Conservation (phyloP, 2,329 filamentous ascomycete genomes). For the Penicillium occitanis region DNA sequence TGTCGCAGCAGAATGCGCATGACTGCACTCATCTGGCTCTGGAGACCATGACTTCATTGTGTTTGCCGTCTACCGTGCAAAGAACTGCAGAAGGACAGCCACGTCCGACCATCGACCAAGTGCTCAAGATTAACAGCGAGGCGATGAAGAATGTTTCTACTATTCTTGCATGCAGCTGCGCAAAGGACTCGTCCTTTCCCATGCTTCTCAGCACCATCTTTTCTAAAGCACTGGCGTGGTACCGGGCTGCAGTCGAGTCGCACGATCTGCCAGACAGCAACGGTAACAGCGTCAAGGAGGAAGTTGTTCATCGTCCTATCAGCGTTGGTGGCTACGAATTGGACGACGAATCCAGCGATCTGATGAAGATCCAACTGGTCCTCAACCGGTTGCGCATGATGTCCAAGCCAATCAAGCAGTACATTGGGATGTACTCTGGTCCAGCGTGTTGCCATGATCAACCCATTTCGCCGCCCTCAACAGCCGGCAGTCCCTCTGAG, state of each 20-base stretch:
- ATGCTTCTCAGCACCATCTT: conserved; percentile 22
- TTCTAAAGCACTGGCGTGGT: conserved; percentile 22
- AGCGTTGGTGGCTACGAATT: conserved; percentile 21
- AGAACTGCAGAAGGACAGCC: conserved; percentile 21
- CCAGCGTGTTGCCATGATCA: neutral
- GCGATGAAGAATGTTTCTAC: conserved; percentile 21
- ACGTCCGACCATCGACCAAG: conserved; percentile 22
- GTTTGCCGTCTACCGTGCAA: conserved; percentile 20
- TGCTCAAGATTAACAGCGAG: conserved; percentile 21
- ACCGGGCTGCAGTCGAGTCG: conserved; percentile 18
- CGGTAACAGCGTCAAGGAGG: conserved; percentile 17
- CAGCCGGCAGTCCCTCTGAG: conserved; percentile 13
- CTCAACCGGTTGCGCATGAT: conserved; percentile 21
- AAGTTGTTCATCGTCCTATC: conserved; percentile 22
- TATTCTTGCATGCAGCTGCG: conserved; percentile 21
- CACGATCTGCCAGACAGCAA: conserved; percentile 6
- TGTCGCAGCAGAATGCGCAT: conserved; percentile 16
- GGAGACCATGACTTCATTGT: conserved; percentile 19
- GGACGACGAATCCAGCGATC: conserved; percentile 20
- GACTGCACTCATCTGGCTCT: conserved; percentile 22
- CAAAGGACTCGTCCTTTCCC: conserved; percentile 22
- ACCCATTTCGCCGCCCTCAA: conserved; percentile 10
- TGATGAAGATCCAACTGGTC: conserved; percentile 22
- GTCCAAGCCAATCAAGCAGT: conserved; percentile 20
- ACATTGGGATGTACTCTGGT: conserved; percentile 11